phyloP scores from a whole-genome alignment of 257 asterid genomes.

The Asclepias syriaca region DNA sequence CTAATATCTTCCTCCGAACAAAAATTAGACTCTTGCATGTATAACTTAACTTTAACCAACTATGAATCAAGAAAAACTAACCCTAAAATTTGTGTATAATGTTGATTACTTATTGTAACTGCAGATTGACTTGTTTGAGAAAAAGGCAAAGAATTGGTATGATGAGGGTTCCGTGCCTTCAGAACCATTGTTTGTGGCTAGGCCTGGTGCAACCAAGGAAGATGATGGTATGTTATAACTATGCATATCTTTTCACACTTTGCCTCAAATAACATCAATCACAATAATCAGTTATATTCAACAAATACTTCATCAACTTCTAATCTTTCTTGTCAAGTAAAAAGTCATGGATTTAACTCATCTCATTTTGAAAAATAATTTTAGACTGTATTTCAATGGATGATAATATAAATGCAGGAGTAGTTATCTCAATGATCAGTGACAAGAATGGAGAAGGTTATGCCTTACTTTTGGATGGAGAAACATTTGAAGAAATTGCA shows the following conservation, averaged over 20 bases:
- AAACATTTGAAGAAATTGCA: constrained; percentile 83
- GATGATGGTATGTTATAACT: constrained; percentile 66
- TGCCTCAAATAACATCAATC: not conserved
- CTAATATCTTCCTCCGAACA: too few relatives aligned
- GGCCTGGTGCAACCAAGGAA: constrained; percentile 77
- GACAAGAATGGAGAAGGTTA: constrained; percentile 83
- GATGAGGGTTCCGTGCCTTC: constrained; percentile 84
- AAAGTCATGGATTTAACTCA: too few relatives aligned
- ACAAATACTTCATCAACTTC: too few relatives aligned
- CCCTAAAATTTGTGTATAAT: too few relatives aligned
- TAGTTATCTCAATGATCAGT: constrained; percentile 75
- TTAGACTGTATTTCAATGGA: not conserved
- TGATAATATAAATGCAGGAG: constrained; percentile 45
- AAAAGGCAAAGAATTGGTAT: constrained; percentile 83
- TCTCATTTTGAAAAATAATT: too few relatives aligned
- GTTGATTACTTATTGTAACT: not conserved
- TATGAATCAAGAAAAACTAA: too few relatives aligned
- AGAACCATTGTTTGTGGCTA: constrained; percentile 84
- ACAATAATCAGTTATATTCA: not conserved
- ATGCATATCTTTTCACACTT: not conserved
- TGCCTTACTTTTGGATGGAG: constrained; percentile 73
- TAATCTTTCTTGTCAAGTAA: too few relatives aligned
- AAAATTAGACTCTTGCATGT: too few relatives aligned
- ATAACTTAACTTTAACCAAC: too few relatives aligned
- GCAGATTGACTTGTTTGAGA: constrained; percentile 43